phyloP scores from a whole-genome alignment of 2,329 filamentous ascomycete genomes.

The Amphichorda felina region DNA sequence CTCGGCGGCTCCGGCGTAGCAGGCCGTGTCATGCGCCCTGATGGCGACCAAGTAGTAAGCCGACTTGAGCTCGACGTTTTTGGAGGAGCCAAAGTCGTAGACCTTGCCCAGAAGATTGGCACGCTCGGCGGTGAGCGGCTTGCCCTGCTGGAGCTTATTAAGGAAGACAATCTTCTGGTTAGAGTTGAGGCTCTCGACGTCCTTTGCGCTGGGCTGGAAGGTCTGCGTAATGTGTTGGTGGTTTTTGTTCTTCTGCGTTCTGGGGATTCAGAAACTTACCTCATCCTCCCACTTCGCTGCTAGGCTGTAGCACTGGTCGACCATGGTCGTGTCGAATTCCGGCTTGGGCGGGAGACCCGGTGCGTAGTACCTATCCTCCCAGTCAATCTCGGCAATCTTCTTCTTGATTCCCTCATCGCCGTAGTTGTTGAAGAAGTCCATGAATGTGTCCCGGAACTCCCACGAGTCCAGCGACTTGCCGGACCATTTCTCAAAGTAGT shows the following conservation, averaged over 20 bases:
- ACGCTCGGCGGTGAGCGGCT: conserved; percentile 50
- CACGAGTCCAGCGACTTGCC: conserved; percentile 84
- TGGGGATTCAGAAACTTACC: conserved; percentile 19
- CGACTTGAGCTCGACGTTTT: conserved; percentile 77
- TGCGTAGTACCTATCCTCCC: conserved; percentile 82
- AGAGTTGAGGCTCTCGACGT: conserved; percentile 64
- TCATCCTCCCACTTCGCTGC: conserved; percentile 67
- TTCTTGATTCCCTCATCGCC: conserved; percentile 51
- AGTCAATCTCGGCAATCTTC: conserved; percentile 66
- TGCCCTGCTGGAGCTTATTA: conserved; percentile 57
- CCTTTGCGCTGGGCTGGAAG: conserved; percentile 53
- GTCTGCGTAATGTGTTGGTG: conserved; percentile 27
- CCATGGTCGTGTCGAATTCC: conserved; percentile 77
- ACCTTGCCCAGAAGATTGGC: conserved; percentile 60
- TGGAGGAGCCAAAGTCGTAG: conserved; percentile 62
- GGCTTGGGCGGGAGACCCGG: conserved; percentile 86
- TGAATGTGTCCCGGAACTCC: conserved; percentile 81
- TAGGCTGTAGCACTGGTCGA: conserved; percentile 73
- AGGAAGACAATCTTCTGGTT: conserved; percentile 92
- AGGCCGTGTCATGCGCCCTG: conserved; percentile 54
- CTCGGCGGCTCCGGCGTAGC: conserved; percentile 60
- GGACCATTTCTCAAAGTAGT: conserved; percentile 82
- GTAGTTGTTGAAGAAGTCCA: conserved; percentile 66
- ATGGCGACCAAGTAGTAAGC: conserved; percentile 75
- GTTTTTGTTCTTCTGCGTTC: too few relatives aligned